Base-by-base conservation (phyloP, 371 early-diverging fungal genomes). In the Mortierella sp. region DNA sequence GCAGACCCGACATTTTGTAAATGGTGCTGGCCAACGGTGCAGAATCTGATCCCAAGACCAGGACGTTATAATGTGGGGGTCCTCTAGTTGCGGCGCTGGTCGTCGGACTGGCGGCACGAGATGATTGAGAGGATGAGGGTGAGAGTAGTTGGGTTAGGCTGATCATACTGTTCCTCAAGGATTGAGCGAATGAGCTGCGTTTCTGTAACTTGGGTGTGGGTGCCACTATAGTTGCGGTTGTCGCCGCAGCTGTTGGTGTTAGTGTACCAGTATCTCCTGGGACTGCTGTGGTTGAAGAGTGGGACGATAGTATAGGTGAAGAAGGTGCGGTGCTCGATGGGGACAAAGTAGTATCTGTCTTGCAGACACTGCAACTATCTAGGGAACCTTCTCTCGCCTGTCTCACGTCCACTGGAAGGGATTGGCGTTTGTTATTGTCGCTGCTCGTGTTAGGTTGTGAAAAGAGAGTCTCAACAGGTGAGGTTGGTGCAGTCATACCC, bases 1-100 rank as follows among this genome's bases (percentile, higher is more conserved):
- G 58, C 4, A 81, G 40, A 52, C 72, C 57, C 2, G 81, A 81
- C 72, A 81, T 72, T 67, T 81, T 81, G 63, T 81, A 81, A 4
- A 81, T 67, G 2, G 81, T 81, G 15, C 72, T 69, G 33, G 81
- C 81, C 63, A 81, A n/a, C 5, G 81, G 76, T 0, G 81, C 81
- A 40, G 81, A 81, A 33, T 75, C 81, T 5, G 76, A 75, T 16
- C 81, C 81, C 43, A 81, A 52, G 21, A 81, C 81, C 32, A 81
- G 41, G 58, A 81, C 72, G 41, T 81, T 81, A 33, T 81, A 81
- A 24, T 81, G 81, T 9, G 76, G 81, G 1, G 74, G 74, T 15
- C 74, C 74, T 36, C 52, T 59, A 4, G 65, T 52, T 47, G 38
- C 41, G 4, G 43, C 58, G 1, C 59, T 41, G 58, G 50, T 62